These are phyloP conservation scores for Neofusicoccum sp. DNA, from an alignment of 2,329 filamentous ascomycete genomes.

Conservation along the genomic window DNA sequence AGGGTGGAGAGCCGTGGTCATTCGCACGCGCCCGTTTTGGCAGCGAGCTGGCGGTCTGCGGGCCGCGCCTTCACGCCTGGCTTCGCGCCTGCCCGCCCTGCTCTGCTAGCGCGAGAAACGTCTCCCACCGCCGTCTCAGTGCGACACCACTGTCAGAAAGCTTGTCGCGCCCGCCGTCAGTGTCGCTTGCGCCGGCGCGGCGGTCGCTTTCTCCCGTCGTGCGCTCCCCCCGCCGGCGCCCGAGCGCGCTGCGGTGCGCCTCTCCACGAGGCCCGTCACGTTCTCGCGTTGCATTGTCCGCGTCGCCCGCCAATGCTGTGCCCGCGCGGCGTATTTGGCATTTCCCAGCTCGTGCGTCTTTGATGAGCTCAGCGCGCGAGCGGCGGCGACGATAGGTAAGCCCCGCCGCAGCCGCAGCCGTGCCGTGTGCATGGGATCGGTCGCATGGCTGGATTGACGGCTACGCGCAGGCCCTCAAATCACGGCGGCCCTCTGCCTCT, in stretches of 20 bases:
- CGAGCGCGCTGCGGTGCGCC: background rate
- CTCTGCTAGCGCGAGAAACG: background rate
- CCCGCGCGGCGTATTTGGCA: background rate
- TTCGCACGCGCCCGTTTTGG: background rate
- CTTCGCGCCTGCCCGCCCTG: background rate
- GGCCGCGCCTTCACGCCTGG: slow-evolving; percentile 1
- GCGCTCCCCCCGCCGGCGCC: no score
- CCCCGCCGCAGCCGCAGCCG: background rate
- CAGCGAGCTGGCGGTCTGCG: slow-evolving; percentile 10
- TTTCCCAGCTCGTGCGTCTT: background rate
- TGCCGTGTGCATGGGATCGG: background rate
- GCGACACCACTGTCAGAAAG: background rate
- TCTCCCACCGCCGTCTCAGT: background rate
- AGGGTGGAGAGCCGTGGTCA: slow-evolving; percentile 18
- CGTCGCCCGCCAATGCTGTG: background rate
- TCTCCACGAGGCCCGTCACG: slow-evolving; percentile 13
- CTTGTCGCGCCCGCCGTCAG: no score
- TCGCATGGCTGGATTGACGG: background rate
- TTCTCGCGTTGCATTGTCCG: slow-evolving; percentile 7
- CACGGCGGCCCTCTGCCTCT: background rate
- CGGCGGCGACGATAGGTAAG: background rate
- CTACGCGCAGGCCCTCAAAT: background rate
- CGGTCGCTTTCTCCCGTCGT: no score
- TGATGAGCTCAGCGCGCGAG: background rate
- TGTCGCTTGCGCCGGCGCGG: no score